Evolutionary conservation across 1,139 yeast genomes (phyloP), one percentile per base, ranked within the genome.

Genomic region (Debaryomyces psychrophilus): DNA sequence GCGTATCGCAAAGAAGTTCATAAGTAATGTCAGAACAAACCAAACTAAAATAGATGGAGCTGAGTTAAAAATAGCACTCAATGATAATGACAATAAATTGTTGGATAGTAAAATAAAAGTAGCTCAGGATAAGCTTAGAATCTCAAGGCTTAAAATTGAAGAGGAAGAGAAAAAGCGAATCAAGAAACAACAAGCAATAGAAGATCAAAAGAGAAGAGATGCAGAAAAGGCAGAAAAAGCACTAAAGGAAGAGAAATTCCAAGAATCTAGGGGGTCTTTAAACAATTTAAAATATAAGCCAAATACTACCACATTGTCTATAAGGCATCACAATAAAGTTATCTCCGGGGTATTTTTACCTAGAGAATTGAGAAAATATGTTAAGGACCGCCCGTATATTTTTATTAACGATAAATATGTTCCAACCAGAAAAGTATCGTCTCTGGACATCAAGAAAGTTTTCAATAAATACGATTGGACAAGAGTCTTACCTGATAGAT

Each of bases 401-500:
- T 67, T 79, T 49, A 79, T 86, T 31, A 71, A 77, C 22, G 82
- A 81, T 52, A 75, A 74, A 52, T 74, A 75, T 51, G 75, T 83
- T 4, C 77, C 87, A 1, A 71, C 82, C 0, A 70, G 71, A 41
- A 69, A 72, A 46, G 73, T 83, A 1, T 69, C 77, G 9, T 70
- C 83, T 0, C 76, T 72, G 46, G 88, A 83, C 51, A 62, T 85
- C 41, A 80, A 83, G 54, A 71, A 76, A 28, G 67, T 69, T 8
- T 67, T 85, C 34, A 73, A 70, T 17, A 78, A 68, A 47, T 85
- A 86, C 56, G 81, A 77, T 46, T 85, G 90, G 85, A 77, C 82
- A 0, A 70, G 88, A 48, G 79, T 88, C 1, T 60, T 86, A 42
- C 74, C 81, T 3, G 92, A 86, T 52, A 67, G 69, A 31, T 62